phyloP scores from a whole-genome alignment of 2,329 filamentous ascomycete species.

The Colletotrichum tofieldiae region DNA sequence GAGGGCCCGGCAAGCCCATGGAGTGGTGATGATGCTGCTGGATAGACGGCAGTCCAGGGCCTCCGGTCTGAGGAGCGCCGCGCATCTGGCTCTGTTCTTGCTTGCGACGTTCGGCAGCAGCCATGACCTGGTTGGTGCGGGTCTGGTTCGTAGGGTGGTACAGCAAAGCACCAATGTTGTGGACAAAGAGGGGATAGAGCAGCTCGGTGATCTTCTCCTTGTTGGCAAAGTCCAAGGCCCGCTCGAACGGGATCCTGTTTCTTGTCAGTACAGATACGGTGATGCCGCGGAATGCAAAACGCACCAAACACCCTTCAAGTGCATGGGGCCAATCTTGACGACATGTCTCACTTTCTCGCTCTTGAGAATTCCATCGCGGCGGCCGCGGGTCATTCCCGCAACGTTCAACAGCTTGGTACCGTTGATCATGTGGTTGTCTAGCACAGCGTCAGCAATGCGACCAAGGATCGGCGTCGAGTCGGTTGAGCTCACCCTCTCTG shows the following conservation, averaged over 20 bases:
- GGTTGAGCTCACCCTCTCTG: conserved; percentile 79
- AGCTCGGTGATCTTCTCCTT: conserved; percentile 99
- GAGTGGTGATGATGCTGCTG: conserved; percentile 73
- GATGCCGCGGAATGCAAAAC: conserved; percentile 51
- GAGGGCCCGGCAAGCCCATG: conserved; percentile 73
- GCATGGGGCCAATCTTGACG: conserved; percentile 99
- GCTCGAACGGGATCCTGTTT: conserved; percentile 94
- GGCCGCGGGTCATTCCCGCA: conserved; percentile 96
- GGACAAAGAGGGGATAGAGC: conserved; percentile 95
- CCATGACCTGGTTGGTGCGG: conserved; percentile 88
- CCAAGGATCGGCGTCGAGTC: background rate
- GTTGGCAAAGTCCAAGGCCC: conserved; percentile 98
- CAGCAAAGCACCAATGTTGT: conserved; percentile 93
- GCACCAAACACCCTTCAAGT: conserved; percentile 97
- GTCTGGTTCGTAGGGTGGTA: conserved; percentile 94
- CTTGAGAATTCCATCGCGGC: conserved; percentile 96
- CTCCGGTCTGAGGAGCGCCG: conserved; percentile 67
- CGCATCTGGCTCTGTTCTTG: conserved; percentile 78
- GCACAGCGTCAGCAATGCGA: conserved; percentile 23
- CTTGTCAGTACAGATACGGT: conserved; percentile 15
- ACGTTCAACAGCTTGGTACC: conserved; percentile 98
- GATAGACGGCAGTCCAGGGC: conserved; percentile 75
- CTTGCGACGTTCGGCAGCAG: conserved; percentile 84
- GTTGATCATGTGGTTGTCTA: conserved; percentile 99
- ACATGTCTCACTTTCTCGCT: conserved; percentile 98